Percentiles rank a stretch among this genome's conserved stretches.
Conservation (phyloP, 805 yeast genomes). For the Nadsonia fulvescens region DNA sequence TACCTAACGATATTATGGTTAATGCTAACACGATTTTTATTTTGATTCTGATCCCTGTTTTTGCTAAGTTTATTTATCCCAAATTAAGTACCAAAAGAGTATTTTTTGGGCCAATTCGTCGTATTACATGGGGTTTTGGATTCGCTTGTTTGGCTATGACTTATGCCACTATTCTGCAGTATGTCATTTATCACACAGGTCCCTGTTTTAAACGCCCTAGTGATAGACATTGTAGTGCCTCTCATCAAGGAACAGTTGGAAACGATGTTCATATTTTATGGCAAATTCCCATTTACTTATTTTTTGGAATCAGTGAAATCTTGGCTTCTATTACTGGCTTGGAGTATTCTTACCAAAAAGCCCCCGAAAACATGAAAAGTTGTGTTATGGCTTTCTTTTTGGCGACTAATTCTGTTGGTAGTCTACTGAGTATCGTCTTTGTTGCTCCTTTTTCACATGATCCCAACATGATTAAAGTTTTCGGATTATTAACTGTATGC, state of each 20-base stretch:
- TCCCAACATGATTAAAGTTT: too few relatives aligned
- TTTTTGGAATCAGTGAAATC: conserved; percentile 35
- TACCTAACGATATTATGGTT: conserved; percentile 37
- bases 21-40: conserved; percentile 40
- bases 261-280: too few relatives aligned
- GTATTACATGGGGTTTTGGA: conserved; percentile 30
- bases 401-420: too few relatives aligned
- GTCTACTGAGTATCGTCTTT: too few relatives aligned
- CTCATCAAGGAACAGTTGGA: too few relatives aligned
- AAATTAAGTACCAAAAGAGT: conserved; percentile 24
- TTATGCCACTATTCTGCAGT: conserved; percentile 33
- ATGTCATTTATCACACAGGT: conserved; percentile 27
- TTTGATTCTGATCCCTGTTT: conserved; percentile 31
- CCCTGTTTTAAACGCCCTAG: conserved; percentile 28
- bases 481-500: too few relatives aligned
- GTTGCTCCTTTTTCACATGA: too few relatives aligned
- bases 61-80: conserved; percentile 31
- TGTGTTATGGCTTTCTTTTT: conserved; percentile 25
- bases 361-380: conserved; percentile 33
- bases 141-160: conserved; percentile 29
- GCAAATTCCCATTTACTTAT: conserved; percentile 19
- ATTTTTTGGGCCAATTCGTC: conserved; percentile 26
- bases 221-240: conserved; percentile 13
- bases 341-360: conserved; percentile 34
- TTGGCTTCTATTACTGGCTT: conserved; percentile 33